Evolutionary conservation across 768 basidiomycete species (phyloP).

Genomic region (Macrolepiota dolichaula): DNA sequence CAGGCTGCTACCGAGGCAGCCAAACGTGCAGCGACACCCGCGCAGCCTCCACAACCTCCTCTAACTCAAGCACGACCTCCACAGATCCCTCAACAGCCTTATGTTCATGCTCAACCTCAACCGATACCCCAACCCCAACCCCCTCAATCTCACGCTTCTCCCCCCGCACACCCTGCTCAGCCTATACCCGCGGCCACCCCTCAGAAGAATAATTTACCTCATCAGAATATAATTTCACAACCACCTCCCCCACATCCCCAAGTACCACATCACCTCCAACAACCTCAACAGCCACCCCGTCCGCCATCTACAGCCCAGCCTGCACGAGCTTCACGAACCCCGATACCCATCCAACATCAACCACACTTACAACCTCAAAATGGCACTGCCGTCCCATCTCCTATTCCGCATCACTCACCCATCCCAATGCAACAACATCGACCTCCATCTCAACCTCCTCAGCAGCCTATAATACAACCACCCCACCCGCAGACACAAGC

Average conservation of each 20-base stretch:
- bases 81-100: neutral
- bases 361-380: constrained; percentile 12
- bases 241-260: constrained; percentile 17
- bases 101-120: neutral
- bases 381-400: neutral
- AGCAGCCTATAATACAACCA: constrained; percentile 6
- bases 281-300: constrained; percentile 11
- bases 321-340: constrained; percentile 13
- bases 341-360: constrained; percentile 12
- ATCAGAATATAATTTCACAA: constrained; percentile 1
- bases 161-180: constrained; percentile 14
- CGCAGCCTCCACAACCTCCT: constrained; percentile 21
- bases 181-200: neutral
- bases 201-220: neutral
- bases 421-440: constrained; percentile 5
- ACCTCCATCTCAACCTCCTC: neutral
- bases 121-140: constrained; percentile 3
- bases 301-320: constrained; percentile 7
- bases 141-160: constrained; percentile 6
- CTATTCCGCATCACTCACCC: constrained; percentile 9
- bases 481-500: constrained; percentile 10
- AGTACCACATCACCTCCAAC: constrained; percentile 17
- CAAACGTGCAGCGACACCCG: constrained; percentile 33
- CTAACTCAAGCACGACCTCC: constrained; percentile 13
- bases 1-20: constrained; percentile 29